phyloP scores from a whole-genome alignment of 225 moss, liverwort and hornwort species.

The Straminergon stramineum region DNA sequence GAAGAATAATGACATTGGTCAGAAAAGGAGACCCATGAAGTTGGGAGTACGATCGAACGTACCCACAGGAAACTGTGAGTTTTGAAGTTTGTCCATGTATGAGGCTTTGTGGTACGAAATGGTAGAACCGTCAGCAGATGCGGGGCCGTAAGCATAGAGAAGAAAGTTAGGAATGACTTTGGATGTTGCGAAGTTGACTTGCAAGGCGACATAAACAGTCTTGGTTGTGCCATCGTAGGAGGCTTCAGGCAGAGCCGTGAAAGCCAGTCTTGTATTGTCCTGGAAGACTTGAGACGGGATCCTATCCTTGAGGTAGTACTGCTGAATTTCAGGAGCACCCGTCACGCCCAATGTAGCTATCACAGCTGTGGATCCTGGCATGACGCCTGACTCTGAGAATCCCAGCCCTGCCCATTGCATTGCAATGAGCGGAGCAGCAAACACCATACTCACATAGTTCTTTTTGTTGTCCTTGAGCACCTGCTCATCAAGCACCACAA shows the following conservation, averaged over 20 bases:
- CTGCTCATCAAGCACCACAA: conserved; percentile 1
- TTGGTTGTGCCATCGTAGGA: neutral
- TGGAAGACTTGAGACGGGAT: neutral
- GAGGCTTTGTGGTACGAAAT: neutral
- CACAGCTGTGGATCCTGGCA: conserved; percentile 31
- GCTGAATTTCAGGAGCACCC: neutral
- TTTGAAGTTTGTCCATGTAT: neutral
- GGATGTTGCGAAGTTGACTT: conserved; percentile 26
- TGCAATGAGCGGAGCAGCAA: conserved; percentile 19
- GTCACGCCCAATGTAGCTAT: conserved; percentile 1
- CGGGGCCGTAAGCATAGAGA: conserved; percentile 22
- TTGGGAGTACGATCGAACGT: neutral
- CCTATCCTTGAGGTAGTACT: conserved; percentile 10
- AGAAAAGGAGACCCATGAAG: neutral
- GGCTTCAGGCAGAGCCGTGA: neutral
- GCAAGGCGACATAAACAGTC: conserved; percentile 25
- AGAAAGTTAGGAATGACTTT: conserved; percentile 20
- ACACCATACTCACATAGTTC: conserved; percentile 25
- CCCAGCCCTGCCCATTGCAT: conserved; percentile 22
- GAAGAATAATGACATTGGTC: neutral
- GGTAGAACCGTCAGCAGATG: conserved; percentile 17
- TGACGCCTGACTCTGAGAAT: conserved; percentile 14
- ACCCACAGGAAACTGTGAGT: conserved; percentile 20
- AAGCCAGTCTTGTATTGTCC: conserved; percentile 4
- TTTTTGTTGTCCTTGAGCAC: conserved; percentile 24